Conservation (phyloP, 495 filamentous ascomycete genomes). For the Podospora anserina region DNA sequence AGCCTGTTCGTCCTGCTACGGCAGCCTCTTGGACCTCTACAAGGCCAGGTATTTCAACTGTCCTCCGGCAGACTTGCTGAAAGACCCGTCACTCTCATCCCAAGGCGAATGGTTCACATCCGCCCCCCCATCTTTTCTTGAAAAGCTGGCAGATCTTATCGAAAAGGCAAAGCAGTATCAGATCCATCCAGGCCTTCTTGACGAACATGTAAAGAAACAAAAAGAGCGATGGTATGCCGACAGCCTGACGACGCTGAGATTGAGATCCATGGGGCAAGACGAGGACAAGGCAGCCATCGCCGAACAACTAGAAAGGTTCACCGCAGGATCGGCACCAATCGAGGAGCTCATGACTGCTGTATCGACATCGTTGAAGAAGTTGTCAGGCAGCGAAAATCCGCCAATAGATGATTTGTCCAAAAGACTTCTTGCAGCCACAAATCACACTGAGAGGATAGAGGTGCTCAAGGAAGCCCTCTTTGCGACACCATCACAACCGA, state of each 20-base stretch:
- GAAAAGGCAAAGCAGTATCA: constrained; percentile 37
- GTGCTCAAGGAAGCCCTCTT: constrained; percentile 41
- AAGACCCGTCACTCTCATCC: constrained; percentile 11
- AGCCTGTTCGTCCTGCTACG: constrained; percentile 41
- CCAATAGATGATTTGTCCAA: constrained; percentile 18
- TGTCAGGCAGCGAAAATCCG: constrained; percentile 7
- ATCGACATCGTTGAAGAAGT: constrained; percentile 1
- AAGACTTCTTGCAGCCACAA: constrained; percentile 25
- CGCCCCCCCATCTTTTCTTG: constrained; percentile 35
- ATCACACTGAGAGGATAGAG: constrained; percentile 16
- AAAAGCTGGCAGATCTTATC: constrained; percentile 40
- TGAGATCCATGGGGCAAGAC: constrained; percentile 35
- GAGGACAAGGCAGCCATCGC: constrained; percentile 5
- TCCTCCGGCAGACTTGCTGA: not conserved
- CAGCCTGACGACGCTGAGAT: constrained; percentile 30
- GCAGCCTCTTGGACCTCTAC: constrained; percentile 36
- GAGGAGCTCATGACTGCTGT: constrained; percentile 29
- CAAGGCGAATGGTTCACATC: constrained; percentile 44
- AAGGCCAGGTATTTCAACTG: constrained; percentile 22
- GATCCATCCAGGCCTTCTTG: constrained; percentile 36
- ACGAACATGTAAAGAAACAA: constrained; percentile 41
- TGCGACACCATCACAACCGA: not conserved
- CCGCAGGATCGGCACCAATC: not conserved
- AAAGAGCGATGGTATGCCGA: constrained; percentile 45
- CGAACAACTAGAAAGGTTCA: not conserved